Conservation (phyloP, 202 grass and related monocot species). For the Dendrocalamus latiflorus region DNA sequence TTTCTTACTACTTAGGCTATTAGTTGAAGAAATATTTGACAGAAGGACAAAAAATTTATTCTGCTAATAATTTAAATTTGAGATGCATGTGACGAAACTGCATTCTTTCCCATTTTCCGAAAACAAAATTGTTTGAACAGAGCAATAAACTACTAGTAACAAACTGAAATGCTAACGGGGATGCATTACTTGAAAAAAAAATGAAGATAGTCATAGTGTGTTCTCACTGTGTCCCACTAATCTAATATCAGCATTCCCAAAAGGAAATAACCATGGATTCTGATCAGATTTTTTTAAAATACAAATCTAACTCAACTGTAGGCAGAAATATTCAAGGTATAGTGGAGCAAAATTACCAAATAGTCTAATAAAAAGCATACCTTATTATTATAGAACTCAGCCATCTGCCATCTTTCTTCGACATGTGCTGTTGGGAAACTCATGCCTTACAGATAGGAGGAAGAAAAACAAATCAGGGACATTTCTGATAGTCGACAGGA, state of each 20-base stretch:
- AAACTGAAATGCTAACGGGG: neutral
- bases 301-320: neutral
- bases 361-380: slow-evolving; percentile 34
- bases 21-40: neutral
- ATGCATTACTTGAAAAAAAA: neutral
- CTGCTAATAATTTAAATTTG: neutral
- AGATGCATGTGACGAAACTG: neutral
- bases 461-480: slow-evolving; percentile 24
- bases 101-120: neutral
- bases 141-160: neutral
- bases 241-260: neutral
- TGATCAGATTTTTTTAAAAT: neutral
- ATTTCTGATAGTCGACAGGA: neutral
- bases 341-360: neutral
- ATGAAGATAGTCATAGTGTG: neutral
- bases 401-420: slow-evolving; percentile 99
- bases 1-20: neutral
- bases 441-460: slow-evolving; percentile 53
- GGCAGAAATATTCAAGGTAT: neutral
- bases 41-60: neutral
- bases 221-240: neutral
- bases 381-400: slow-evolving; percentile 99
- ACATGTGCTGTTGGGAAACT: slow-evolving; percentile 93
- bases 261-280: neutral
- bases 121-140: neutral